Base-by-base conservation (phyloP, 441 rosid species). In the Jatropha multifida region DNA sequence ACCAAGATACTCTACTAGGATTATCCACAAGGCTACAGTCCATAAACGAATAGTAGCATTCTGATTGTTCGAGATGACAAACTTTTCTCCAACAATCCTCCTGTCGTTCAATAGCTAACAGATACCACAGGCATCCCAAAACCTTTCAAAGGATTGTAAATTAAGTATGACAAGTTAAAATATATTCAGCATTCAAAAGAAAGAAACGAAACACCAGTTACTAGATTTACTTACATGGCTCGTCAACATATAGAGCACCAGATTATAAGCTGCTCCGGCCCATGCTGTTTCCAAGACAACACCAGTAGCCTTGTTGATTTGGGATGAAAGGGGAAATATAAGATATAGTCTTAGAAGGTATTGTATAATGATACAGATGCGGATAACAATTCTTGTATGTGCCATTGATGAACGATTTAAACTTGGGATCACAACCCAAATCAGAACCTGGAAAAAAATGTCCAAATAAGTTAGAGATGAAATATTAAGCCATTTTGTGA, bases 261-360 rank as follows among this genome's bases (percentile, higher is more conserved):
- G 77, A 81, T 90, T 85, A 68, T 82, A 90, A 71, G 89, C 90
- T n/a, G 94, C 89, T 3, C 92, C 91, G 2, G 88, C 88, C 92
- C 94, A 90, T 55, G 94, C 88, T 73, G 84, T 86, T 85, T 87
- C 85, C 26, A 81, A 76, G 65, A 90, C 81, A 55, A 83, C 84
- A 9, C 92, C 92, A 46, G 90, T 78, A 55, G 87, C 77, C 78
- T 82, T 82, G 41, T 71, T 73, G 48, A 88, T 88, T 82, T 84
- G 86, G 7, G 82, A 79, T 4, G 88, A 85, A 68, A 90, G 90
- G 4, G 90, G 94, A 54, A 77, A 79, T 2, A 81, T 88, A 69
- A 88, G 94, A 69, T 77, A 87, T 5, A 90, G 83, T 74, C 92
- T 80, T 37, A 86, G 74, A 44, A 87, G 77, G 81, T 81, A 88